Conservation (phyloP, 345 rosid species). For the Turnera subulata region DNA sequence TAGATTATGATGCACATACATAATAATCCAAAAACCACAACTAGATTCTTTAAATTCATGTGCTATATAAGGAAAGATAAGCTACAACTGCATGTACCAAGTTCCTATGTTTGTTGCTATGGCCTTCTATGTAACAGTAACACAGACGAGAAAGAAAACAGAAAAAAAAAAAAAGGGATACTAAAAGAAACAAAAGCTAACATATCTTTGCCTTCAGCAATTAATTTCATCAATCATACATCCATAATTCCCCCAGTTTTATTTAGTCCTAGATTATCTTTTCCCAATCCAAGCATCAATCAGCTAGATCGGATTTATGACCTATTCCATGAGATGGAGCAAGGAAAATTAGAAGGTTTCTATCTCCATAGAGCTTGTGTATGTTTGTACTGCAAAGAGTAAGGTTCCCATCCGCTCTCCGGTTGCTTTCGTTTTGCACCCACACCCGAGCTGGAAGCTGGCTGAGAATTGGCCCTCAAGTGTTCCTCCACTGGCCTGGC, state of each 20-base stretch:
- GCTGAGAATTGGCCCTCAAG: conserved; percentile 44
- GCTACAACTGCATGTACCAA: conserved; percentile 43
- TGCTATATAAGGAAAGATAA: conserved; percentile 37
- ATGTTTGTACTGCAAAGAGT: conserved; percentile 35
- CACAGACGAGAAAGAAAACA: conserved; percentile 19
- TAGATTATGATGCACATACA: no score
- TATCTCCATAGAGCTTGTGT: conserved; percentile 78
- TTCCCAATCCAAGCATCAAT: conserved; percentile 23
- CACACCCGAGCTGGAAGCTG: conserved; percentile 55
- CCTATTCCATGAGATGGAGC: conserved; percentile 10
- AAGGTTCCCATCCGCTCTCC: conserved; percentile 66
- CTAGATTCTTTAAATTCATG: conserved; percentile 25
- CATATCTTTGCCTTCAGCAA: conserved; percentile 24
- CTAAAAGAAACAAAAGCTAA: conserved; percentile 35
- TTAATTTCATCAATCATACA: conserved; percentile 49
- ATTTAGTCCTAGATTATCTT: conserved; percentile 33
- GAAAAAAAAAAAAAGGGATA: conserved; percentile 21
- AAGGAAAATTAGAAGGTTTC: conserved; percentile 1
- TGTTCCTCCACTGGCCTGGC: conserved; percentile 54
- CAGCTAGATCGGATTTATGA: conserved; percentile 20
- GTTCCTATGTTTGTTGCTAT: conserved; percentile 32
- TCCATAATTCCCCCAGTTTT: conserved; percentile 31
- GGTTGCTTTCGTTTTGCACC: conserved; percentile 84
- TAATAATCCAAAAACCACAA: no score
- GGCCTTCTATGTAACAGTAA: conserved; percentile 36